These are phyloP conservation scores for Aspergillus panamensis DNA, from an alignment of 495 filamentous ascomycete species.

Conservation along the genomic window DNA sequence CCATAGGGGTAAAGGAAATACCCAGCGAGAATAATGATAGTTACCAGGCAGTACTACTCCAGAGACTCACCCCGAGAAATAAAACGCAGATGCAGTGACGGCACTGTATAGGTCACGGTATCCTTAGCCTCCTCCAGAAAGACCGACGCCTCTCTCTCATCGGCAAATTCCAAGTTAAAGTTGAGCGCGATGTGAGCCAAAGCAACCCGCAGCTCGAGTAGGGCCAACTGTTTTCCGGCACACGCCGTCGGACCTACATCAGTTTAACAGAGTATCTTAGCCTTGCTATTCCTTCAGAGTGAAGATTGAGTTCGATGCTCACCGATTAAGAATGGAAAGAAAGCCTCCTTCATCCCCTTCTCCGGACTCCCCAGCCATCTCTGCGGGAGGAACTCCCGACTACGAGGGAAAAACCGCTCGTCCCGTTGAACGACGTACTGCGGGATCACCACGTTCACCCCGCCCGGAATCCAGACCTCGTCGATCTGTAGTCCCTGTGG, in stretches of 20 bases:
- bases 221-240: not conserved
- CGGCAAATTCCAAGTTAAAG: not conserved
- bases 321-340: conserved; percentile 49
- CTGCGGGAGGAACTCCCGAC: conserved; percentile 50
- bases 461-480: conserved; percentile 26
- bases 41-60: too few species aligned
- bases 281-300: too few species aligned
- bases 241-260: not conserved
- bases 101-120: too few species aligned
- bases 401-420: conserved; percentile 32
- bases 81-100: too few species aligned
- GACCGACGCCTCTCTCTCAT: not conserved
- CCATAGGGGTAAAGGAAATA: too few species aligned
- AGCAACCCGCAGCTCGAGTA: not conserved
- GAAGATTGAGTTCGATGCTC: conserved; percentile 4
- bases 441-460: conserved; percentile 29
- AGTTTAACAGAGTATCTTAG: not conserved
- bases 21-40: too few species aligned
- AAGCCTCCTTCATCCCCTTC: conserved; percentile 47
- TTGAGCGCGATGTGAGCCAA: not conserved
- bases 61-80: too few species aligned
- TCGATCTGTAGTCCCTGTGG: conserved; percentile 25
- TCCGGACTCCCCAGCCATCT: conserved; percentile 52
- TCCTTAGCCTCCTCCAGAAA: too few species aligned
- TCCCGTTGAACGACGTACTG: conserved; percentile 30